Percentiles rank a stretch among this genome's conserved stretches.
Evolutionary conservation across 345 rosid genomes (phyloP).

Genomic region (Lepidium sativum): DNA sequence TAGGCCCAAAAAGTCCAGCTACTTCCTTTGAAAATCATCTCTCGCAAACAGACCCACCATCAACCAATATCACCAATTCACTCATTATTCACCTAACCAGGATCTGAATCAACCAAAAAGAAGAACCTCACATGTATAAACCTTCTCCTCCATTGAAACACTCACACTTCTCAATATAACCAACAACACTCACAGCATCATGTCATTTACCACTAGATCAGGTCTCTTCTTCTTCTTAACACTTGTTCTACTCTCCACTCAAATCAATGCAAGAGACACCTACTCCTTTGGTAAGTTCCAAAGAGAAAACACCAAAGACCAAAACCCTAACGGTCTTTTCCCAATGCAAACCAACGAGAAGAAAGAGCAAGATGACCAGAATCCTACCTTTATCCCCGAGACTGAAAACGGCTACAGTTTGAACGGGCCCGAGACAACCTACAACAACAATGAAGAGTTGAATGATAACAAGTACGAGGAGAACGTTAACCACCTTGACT

Average conservation of each 20-base stretch:
- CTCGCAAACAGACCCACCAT: conserved; percentile 6
- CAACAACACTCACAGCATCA: conserved; percentile 9
- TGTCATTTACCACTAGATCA: conserved; percentile 23
- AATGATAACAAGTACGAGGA: conserved; percentile 7
- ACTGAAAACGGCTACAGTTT: conserved; percentile 22
- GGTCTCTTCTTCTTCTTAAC: conserved; percentile 11
- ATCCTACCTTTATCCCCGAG: conserved; percentile 23
- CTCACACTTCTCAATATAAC: conserved; percentile 2
- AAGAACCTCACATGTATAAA: background rate
- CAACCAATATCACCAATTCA: conserved; percentile 1
- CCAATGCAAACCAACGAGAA: conserved; percentile 13
- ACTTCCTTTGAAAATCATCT: conserved; percentile 17
- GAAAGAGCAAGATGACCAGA: conserved; percentile 10
- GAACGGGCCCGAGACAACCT: conserved; percentile 22
- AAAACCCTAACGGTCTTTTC: conserved; percentile 1
- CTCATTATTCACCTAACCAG: conserved; percentile 18
- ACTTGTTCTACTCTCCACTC: conserved; percentile 10
- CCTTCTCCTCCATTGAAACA: background rate
- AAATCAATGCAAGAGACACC: conserved; percentile 26
- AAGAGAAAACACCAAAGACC: background rate
- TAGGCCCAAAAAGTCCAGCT: conserved; percentile 1
- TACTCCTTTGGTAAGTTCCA: conserved; percentile 25
- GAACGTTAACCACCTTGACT: conserved; percentile 13
- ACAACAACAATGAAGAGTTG: conserved; percentile 19
- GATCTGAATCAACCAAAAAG: background rate